phyloP scores from a whole-genome alignment of 768 basidiomycete species.

The Kockovaella imperatae region DNA sequence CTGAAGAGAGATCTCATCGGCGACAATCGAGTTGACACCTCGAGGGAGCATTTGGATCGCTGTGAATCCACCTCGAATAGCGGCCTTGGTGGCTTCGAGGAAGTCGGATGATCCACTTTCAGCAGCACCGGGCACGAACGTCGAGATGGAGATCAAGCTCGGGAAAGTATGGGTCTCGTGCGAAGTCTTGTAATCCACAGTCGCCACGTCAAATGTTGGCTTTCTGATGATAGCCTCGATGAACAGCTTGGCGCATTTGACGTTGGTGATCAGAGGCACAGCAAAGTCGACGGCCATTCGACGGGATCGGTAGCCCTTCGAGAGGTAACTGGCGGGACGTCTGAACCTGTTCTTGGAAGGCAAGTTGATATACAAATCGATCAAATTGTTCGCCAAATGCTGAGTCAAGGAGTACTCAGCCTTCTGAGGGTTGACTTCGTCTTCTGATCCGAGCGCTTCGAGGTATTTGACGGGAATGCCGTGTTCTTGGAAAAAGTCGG shows the following conservation, averaged over 20 bases:
- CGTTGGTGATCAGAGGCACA: conserved; percentile 92
- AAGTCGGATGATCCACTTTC: conserved; percentile 56
- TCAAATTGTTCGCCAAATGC: conserved; percentile 84
- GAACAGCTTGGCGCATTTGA: conserved; percentile 95
- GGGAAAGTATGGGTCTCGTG: conserved; percentile 85
- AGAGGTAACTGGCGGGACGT: conserved; percentile 91
- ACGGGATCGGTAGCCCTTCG: conserved; percentile 91
- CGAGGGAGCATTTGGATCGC: conserved; percentile 70
- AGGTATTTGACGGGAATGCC: conserved; percentile 97
- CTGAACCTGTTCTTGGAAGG: conserved; percentile 97
- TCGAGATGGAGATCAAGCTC: conserved; percentile 77
- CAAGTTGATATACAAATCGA: conserved; percentile 99
- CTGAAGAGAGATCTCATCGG: conserved; percentile 62
- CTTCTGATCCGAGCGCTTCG: conserved; percentile 64
- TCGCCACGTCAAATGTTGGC: conserved; percentile 82
- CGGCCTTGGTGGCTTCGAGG: conserved; percentile 63
- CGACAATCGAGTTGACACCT: conserved; percentile 57
- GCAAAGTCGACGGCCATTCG: conserved; percentile 99
- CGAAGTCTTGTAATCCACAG: conserved; percentile 86
- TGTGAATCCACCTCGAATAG: conserved; percentile 83
- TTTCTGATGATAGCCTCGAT: conserved; percentile 69
- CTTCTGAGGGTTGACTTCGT: conserved; percentile 67
- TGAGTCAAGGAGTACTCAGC: conserved; percentile 95
- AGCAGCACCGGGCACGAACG: conserved; percentile 71
- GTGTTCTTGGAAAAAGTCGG: conserved; percentile 94